Conservation (phyloP, 306 rosid genomes). For the Psophocarpus tetragonolobus region DNA sequence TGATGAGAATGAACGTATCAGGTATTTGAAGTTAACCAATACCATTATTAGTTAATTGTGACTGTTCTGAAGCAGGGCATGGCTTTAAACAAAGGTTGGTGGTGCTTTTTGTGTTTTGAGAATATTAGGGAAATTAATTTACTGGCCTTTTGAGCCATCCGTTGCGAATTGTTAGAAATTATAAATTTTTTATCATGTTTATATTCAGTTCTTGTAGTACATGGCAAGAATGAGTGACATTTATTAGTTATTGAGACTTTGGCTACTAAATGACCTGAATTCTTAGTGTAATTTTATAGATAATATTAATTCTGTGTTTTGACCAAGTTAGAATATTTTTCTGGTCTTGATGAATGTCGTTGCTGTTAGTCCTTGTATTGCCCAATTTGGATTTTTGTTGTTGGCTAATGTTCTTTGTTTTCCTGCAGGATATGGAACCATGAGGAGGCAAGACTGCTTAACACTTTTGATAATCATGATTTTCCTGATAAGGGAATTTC, state of each 20-base stretch:
- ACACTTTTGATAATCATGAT: slow-evolving; percentile 87
- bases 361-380: not conserved
- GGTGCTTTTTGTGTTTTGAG: not conserved
- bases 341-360: slow-evolving; percentile 9
- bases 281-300: not conserved
- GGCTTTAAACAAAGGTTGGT: too few species aligned
- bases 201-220: not conserved
- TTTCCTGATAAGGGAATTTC: slow-evolving; percentile 89
- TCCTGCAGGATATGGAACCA: slow-evolving; percentile 78
- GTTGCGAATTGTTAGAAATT: not conserved
- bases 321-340: not conserved
- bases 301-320: not conserved
- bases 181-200: not conserved
- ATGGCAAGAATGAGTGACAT: not conserved
- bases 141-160: not conserved
- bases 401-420: slow-evolving; percentile 31
- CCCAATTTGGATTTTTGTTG: slow-evolving; percentile 12
- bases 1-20: slow-evolving; percentile 87
- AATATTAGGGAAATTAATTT: not conserved
- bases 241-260: not conserved
- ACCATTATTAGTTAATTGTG: not conserved
- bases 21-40: slow-evolving; percentile 48
- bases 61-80: not conserved
- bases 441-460: slow-evolving; percentile 71
- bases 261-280: not conserved